These are phyloP conservation scores for Phaeosphaeriaceae sp. DNA, from an alignment of 2,329 filamentous ascomycete species.

Conservation along the genomic window DNA sequence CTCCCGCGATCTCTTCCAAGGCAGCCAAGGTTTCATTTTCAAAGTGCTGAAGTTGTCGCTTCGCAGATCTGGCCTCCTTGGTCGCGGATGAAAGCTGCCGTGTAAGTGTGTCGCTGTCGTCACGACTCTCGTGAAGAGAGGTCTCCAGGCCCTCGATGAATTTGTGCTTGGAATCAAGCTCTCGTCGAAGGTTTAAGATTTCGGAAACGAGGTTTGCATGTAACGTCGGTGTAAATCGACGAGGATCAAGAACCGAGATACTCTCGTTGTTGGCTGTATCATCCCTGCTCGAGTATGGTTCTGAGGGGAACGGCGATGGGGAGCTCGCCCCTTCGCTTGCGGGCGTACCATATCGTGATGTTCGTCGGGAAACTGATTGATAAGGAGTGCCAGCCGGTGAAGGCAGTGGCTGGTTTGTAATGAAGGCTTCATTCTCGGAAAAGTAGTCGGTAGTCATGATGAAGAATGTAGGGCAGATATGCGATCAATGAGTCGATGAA, in stretches of 20 bases:
- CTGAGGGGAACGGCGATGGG: constrained; percentile 61
- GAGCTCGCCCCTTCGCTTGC: constrained; percentile 71
- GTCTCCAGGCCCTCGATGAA: constrained; percentile 85
- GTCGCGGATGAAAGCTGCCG: constrained; percentile 66
- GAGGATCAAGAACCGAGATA: constrained; percentile 80
- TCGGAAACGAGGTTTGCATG: constrained; percentile 95
- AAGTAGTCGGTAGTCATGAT: constrained; percentile 54
- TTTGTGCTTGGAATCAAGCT: constrained; percentile 87
- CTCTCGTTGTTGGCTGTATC: constrained; percentile 68
- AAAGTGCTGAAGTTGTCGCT: constrained; percentile 82
- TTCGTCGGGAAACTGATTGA: constrained; percentile 66
- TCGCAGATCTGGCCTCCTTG: constrained; percentile 80
- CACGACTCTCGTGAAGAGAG: constrained; percentile 71
- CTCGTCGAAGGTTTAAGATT: constrained; percentile 83
- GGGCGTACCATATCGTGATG: constrained; percentile 64
- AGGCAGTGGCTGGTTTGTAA: constrained; percentile 62
- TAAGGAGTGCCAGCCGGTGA: constrained; percentile 76
- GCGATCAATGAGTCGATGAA: neutral
- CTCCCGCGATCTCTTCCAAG: constrained; percentile 79
- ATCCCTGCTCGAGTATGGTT: constrained; percentile 52
- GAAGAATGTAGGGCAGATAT: neutral
- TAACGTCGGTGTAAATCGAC: constrained; percentile 91
- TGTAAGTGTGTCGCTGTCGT: constrained; percentile 76
- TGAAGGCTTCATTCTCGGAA: constrained; percentile 52
- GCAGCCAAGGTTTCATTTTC: constrained; percentile 90